Conservation (phyloP, 1,284 basidiomycete species). For the Calocybe gambosa region DNA sequence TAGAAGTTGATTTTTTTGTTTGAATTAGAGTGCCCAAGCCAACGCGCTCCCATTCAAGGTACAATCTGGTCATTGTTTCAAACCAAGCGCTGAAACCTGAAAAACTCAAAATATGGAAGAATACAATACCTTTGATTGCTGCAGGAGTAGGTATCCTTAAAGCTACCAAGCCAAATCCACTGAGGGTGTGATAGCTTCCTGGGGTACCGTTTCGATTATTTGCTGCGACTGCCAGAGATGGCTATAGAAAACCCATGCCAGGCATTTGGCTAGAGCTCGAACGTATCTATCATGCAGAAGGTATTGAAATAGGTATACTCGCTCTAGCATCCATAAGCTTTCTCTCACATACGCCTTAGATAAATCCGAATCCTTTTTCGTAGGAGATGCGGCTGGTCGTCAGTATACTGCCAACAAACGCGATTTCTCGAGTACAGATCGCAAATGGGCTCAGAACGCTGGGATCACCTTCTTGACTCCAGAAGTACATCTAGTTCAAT, state of each 20-base stretch:
- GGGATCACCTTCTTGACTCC: constrained; percentile 68
- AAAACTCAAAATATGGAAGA: constrained; percentile 59
- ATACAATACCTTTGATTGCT: constrained; percentile 68
- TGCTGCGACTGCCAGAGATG: constrained; percentile 72
- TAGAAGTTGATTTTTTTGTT: constrained; percentile 17
- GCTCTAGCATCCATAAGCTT: not conserved
- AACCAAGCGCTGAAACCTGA: constrained; percentile 65
- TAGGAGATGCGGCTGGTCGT: constrained; percentile 90
- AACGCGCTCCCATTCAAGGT: constrained; percentile 35
- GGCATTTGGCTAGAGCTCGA: constrained; percentile 82
- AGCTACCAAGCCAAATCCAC: not conserved
- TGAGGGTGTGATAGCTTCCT: constrained; percentile 42
- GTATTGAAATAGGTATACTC: constrained; percentile 58
- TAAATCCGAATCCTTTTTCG: constrained; percentile 62
- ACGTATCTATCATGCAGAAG: constrained; percentile 50
- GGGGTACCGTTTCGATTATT: constrained; percentile 75
- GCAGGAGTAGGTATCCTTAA: constrained; percentile 46
- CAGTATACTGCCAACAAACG: constrained; percentile 31
- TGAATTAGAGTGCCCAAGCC: not conserved
- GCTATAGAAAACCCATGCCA: constrained; percentile 82
- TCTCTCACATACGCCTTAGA: constrained; percentile 40
- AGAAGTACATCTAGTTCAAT: constrained; percentile 33
- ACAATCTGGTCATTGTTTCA: constrained; percentile 71
- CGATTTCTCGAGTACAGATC: constrained; percentile 78
- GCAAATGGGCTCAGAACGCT: constrained; percentile 80